Evolutionary conservation across 1,284 basidiomycete genomes (phyloP).

Genomic region (Ceratobasidium theobromae): DNA sequence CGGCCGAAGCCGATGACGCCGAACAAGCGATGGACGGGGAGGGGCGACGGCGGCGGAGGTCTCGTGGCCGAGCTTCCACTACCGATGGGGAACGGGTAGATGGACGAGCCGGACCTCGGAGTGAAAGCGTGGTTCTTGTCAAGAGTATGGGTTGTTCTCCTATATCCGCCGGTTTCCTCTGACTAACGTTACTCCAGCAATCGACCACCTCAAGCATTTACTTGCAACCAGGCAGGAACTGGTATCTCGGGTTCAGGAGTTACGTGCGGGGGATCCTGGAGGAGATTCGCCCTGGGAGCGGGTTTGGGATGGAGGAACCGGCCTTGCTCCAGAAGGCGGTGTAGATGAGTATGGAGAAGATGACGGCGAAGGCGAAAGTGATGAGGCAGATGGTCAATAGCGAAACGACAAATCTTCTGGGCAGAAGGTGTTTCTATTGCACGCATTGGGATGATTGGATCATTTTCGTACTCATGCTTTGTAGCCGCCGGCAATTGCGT

Average conservation of each 20-base stretch:
- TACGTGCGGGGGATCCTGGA: slow-evolving; percentile 17
- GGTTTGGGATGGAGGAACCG: slow-evolving; percentile 72
- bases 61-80: slow-evolving; percentile 44
- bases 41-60: slow-evolving; percentile 38
- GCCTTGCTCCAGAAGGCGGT: slow-evolving; percentile 46
- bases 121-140: slow-evolving; percentile 79
- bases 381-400: slow-evolving; percentile 33
- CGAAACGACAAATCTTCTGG: slow-evolving; percentile 40
- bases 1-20: slow-evolving; percentile 57
- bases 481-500: not conserved
- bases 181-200: slow-evolving; percentile 54
- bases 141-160: slow-evolving; percentile 64
- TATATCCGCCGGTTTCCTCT: not conserved
- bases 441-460: too few relatives aligned
- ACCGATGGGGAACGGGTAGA: slow-evolving; percentile 64
- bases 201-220: slow-evolving; percentile 73
- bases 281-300: slow-evolving; percentile 64
- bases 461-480: not conserved
- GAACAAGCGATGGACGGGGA: slow-evolving; percentile 41
- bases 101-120: slow-evolving; percentile 78
- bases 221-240: slow-evolving; percentile 59
- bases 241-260: slow-evolving; percentile 54
- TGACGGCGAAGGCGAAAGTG: slow-evolving; percentile 42
- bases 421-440: too few relatives aligned
- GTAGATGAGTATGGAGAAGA: slow-evolving; percentile 45